phyloP scores from a whole-genome alignment of 805 yeast genomes.

The Pichia insulana region DNA sequence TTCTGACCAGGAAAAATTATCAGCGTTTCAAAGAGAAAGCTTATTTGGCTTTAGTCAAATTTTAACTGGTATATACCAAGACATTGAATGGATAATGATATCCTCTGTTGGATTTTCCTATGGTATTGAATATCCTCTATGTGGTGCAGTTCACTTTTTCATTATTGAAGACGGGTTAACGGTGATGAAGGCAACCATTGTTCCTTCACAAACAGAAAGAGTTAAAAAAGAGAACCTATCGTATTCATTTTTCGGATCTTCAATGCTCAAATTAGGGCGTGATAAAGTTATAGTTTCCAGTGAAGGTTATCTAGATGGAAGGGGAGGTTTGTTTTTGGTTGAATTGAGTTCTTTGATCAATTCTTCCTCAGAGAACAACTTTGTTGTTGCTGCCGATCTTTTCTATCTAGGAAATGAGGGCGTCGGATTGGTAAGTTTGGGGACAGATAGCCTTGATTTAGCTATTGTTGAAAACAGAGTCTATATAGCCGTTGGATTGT shows the following conservation, averaged over 20 bases:
- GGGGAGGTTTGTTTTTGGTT: slow-evolving; percentile 41
- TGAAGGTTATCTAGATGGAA: slow-evolving; percentile 27
- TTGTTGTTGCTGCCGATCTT: slow-evolving; percentile 7
- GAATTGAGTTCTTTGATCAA: slow-evolving; percentile 14
- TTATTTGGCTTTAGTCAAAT: slow-evolving; percentile 24
- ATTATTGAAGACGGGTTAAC: slow-evolving; percentile 2
- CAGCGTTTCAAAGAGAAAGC: too few species aligned
- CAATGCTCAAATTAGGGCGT: slow-evolving; percentile 9
- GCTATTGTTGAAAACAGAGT: slow-evolving; percentile 14
- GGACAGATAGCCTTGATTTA: slow-evolving; percentile 27
- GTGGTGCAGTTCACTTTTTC: slow-evolving; percentile 35
- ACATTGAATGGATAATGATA: slow-evolving; percentile 23
- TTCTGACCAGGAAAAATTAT: too few species aligned
- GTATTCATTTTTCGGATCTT: slow-evolving; percentile 18
- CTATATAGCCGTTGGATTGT: slow-evolving; percentile 31
- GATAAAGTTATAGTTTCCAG: slow-evolving; percentile 29
- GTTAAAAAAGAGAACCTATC: background rate
- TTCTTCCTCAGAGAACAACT: background rate
- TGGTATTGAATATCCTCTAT: slow-evolving; percentile 22
- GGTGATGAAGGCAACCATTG: slow-evolving; percentile 12
- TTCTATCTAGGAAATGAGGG: slow-evolving; percentile 19
- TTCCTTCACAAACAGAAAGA: slow-evolving; percentile 5
- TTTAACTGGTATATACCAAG: slow-evolving; percentile 15
- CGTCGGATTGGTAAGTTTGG: slow-evolving; percentile 37
- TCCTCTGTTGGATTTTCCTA: slow-evolving; percentile 24